Evolutionary conservation across 805 yeast genomes (phyloP), one percentile per base, ranked within the genome.

Genomic region (Cyberlindnera nakhonratchasimensis): DNA sequence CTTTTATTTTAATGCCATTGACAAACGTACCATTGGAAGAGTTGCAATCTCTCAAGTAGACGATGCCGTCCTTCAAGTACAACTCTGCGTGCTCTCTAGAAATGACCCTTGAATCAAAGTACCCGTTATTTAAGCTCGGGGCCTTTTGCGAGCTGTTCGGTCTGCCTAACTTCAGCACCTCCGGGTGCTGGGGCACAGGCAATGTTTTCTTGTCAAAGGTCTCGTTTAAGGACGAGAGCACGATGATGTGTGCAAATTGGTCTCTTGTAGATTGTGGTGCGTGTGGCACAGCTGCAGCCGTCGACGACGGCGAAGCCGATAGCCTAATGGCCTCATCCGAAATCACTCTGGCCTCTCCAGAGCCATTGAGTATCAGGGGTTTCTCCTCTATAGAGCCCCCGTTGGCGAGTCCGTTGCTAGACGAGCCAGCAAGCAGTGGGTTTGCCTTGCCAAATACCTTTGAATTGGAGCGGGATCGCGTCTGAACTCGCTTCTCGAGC

Each of bases 1-100:
- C 83, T 39, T 56, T 54, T 43, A 93, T 71, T 48, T 89, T 80
- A 31, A 66, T 70, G 25, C 81, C 86, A 61, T 93, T 93, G 37
- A 93, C 77, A 61, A 84, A 95, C 0, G 99, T 91, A 9, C 99
- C 99, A 63, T 93, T 93, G 19, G 96, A 85, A 2, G 95, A 84
- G 43, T 89, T 88, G 57, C 89, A 74, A 65, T 93, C 99, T 51
- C 82, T 79, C 20, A 93, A 74, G 71, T 73, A 87, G 17, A 95
- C 72, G 45, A 74, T 74, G 5, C 90, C 89, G 14, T 77, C 70
- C 52, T 86, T 93, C 28, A 89, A 77, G 68, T 77, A 86, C 48
- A 93, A 66, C 55, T 86, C 91, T 0, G 99, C 99, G 65, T 93
- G 99, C 57, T 86, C 93, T 51, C 99, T 71, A 16, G 95, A 82